Base-by-base conservation (phyloP, 345 rosid species). In the Hibiscus trionum region DNA sequence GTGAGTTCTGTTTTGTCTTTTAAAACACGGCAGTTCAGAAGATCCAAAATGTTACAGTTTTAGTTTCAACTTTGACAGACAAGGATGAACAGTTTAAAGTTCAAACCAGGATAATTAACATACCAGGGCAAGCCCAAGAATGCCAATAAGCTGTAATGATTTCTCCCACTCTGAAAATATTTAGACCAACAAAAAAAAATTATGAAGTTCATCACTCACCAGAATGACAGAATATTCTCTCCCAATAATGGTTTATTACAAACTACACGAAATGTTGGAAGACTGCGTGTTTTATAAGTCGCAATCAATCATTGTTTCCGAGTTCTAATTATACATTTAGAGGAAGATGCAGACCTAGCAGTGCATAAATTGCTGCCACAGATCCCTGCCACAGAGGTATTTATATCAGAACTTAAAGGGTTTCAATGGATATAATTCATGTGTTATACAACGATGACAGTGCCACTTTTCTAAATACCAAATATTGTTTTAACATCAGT, bases 121-220 rank as follows among this genome's bases (percentile, higher is more conserved):
- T 90, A 90, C 98, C 97, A 70, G 91, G 66, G 85, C 73, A 7
- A 94, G 78, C 70, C 98, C 96, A 73, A 91, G 5, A 60, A 91
- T 75, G 77, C 82, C 98, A 77, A 94, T 84, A 67, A 91, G 66
- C 80, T 94, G 98, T 72, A 94, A 76, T 12, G 95, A 85, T 80
- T 78, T 86, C 85, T 94, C 97, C 96, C 97, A 94, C 77, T 90
- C 98, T 94, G 93, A 71, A 71, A 27, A 73, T 52, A 21, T 14
- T 21, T 9, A 9, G 15, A 60, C 0, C 24, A 46, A n/a, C 5
- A 63, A 5, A 0, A 59, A 16, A 66, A 6, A 70, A 61, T 74
- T 60, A 21, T 24, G 21, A 76, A 46, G 3, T 21, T 14, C 16
- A 19, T 50, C 65, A 46, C 31, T 27, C 31, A 27, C 31, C 31